Base-by-base conservation (phyloP, 139 green algal species). In the Edaphochlamys debaryana region DNA sequence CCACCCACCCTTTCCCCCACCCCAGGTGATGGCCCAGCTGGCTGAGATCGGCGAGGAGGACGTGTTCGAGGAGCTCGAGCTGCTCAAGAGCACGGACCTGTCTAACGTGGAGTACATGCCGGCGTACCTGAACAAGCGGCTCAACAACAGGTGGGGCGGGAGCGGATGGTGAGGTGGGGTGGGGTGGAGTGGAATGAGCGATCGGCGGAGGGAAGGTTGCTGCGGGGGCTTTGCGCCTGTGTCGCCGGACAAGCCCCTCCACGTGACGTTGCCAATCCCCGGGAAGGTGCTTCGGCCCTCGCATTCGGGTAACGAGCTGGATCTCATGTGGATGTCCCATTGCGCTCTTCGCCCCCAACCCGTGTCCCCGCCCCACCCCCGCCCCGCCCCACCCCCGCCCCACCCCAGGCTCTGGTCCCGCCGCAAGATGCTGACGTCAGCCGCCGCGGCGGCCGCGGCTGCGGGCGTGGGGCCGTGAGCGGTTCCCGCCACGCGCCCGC, bases 111-210 rank as follows among this genome's bases (percentile, higher is more conserved):
- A 93, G 85, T 91, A 93, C 86, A 92, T 93, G 87, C 88, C 90
- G 4, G 90, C 90, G 23, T 93, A 93, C 78, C 87, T 93, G 34
- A 93, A 93, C 86, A 93, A 93, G 90, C 85, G 90, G 5, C 88
- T 93, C 15, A 93, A 93, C 86, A 93, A 93, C 84, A 54, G 89
- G 45, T 54, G 45, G 11, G 45, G 45, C 45, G 13, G 45, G 45
- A 54, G 45, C 45, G 45, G 45, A 9, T 13, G 45, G 11, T 22
- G 13, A 13, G 45, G 13, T 9, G 54, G 20, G 54, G 54, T 6
- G 22, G 22, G 20, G 20, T 29, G 19, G 5, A 63, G 20, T 9
- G 22, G 23, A 5, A 30, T 17, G 54, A 29, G 22, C 54, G 19
- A 63, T 30, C 19, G 20, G 54, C 6, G 11, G 22, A 29, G 20